A percentile compares a stretch with the other conserved stretches of the same genome.
These are phyloP conservation scores for Spiromastix sp. DNA, from an alignment of 2,329 filamentous ascomycete species.

Conservation along the genomic window DNA sequence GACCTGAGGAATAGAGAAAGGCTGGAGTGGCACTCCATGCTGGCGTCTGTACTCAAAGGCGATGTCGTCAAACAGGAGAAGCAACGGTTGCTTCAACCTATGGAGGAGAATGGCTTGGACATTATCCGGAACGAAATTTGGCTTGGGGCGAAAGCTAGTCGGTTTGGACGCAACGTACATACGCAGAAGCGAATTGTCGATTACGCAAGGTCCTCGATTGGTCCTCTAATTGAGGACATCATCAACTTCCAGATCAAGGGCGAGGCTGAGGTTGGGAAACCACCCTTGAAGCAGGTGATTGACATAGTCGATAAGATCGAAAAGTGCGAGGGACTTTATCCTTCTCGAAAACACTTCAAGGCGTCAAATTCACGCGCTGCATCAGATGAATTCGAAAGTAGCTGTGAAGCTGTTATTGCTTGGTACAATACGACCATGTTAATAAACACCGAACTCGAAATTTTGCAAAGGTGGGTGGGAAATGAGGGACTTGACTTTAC, in stretches of 20 bases:
- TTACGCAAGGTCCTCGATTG: constrained; percentile 64
- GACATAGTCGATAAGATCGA: constrained; percentile 87
- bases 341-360: constrained; percentile 65
- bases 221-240: constrained; percentile 72
- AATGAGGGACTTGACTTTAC: constrained; percentile 91
- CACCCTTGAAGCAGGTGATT: constrained; percentile 76
- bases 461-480: constrained; percentile 91
- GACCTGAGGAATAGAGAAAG: constrained; percentile 81
- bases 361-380: constrained; percentile 64
- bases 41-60: constrained; percentile 87
- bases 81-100: constrained; percentile 77
- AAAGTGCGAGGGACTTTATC: constrained; percentile 75
- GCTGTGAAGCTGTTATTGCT: constrained; percentile 78
- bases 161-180: constrained; percentile 72
- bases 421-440: constrained; percentile 97
- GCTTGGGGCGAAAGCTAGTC: constrained; percentile 74
- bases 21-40: constrained; percentile 96
- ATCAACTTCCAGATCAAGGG: constrained; percentile 91
- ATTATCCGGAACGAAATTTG: constrained; percentile 63
- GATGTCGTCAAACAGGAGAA: constrained; percentile 98
- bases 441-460: constrained; percentile 87
- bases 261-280: constrained; percentile 80
- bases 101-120: constrained; percentile 63
- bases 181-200: constrained; percentile 83
- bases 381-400: constrained; percentile 67